Base-by-base conservation (phyloP, 2,329 filamentous ascomycete species). In the Trematosphaeria pertusa region DNA sequence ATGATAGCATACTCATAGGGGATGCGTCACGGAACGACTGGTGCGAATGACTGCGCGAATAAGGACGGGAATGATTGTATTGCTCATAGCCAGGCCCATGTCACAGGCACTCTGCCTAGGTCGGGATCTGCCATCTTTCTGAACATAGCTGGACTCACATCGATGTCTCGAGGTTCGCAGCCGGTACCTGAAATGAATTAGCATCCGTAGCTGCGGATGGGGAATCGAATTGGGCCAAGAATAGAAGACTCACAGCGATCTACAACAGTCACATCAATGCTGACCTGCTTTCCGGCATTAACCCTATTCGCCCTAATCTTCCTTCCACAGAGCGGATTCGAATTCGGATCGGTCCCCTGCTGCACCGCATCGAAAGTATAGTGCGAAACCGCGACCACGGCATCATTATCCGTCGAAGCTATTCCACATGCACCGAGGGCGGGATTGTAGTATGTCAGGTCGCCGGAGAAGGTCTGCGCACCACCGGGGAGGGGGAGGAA, bases 401-500 rank as follows among this genome's bases (percentile, higher is more conserved):
- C 63, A 46, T 91, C 86, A 6, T 67, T 70, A 6, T 77, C 74
- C 1, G 64, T 70, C 42, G 81, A 83, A 1, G 72, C 77, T 22
- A 80, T 70, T 4, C 88, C 89, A 64, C 89, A 93, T 0, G 88
- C 85, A 10, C 89, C 88, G 3, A 89, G 76, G 0, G 70, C 81
- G 0, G 87, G 82, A 14, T 75, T 73, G 67, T 88, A 92, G 73
- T 85, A 92, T 1, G 87, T 90, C 39, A 89, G 67, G 38, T 89
- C 85, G 41, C 86, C 87, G 3, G 73, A 78, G 59, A 82, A 83
- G 0, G 78, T 77, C 1, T 78, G 74, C 9, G 75, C 74, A 44
- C 80, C 76, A 18, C 72, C 73, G 2, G 81, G 81, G 6, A 83
- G 73, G 3, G 81, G 80, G 5, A 83, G 71, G 52, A 80, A 78